Evolutionary conservation across 1,284 basidiomycete species (phyloP), one percentile per base, ranked within the genome.

Genomic region (Rhodotorula sp.): DNA sequence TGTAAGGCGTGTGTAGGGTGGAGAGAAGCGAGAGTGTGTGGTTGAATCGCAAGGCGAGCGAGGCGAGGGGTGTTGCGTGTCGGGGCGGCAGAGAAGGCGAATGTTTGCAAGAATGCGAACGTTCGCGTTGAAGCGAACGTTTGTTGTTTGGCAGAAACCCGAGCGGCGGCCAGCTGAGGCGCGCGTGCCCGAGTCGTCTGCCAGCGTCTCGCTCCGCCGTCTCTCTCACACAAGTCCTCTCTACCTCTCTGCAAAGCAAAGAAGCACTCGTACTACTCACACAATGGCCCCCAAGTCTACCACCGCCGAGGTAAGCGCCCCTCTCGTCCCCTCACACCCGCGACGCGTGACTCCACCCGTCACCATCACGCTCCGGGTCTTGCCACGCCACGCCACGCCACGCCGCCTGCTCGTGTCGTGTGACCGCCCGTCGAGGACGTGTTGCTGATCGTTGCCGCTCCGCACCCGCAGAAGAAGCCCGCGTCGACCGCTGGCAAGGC

Each of bases 241-340:
- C 15, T 39, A 31, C 62, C 59, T 49, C 58, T 31, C 21, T 20
- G 39, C 39, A 43, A 43, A 43, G 39, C 39, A 34, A n/a, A 31
- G 31, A 58, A 52, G 26, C 65, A 29, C n/a, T 20, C 39, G 49
- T 16, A 56, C 58, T 59, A 56, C 54, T 49, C n/a, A 31, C 48
- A 64, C 79, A 85, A 90, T 91, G 89, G 87, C 88, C 52, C 88
- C 90, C 61, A 91, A 91, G 87, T 90, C 90, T 79, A 86, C 89
- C 77, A 91, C 90, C 64, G 90, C 90, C 77, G 71, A 73, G 67
- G 70, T 72, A 43, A 43, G 39, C 39, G 39, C 39, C 39, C 10
- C 12, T 39, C 39, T 39, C 39, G 7, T 39, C 39, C 39, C 39
- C 12, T 5, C n/a, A n/a, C n/a, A n/a, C n/a, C 39, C 39, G 39